These are phyloP conservation scores for Apiotrichum laibachii DNA, from an alignment of 1,284 basidiomycete species.

Conservation along the genomic window DNA sequence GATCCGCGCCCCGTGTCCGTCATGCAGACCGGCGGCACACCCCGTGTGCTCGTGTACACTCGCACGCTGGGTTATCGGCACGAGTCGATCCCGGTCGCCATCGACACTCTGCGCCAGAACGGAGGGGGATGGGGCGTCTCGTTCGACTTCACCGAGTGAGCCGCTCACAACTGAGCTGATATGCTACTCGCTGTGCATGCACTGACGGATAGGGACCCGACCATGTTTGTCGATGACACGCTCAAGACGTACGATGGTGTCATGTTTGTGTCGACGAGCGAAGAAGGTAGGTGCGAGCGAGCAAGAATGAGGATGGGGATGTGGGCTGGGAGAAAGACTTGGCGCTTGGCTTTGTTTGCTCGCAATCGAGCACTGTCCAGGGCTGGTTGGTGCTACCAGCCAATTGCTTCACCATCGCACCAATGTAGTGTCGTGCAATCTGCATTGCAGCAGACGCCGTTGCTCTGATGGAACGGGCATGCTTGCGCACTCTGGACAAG, in stretches of 20 bases:
- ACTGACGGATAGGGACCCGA: conserved; percentile 1
- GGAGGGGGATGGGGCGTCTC: conserved; percentile 52
- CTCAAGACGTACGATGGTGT: conserved; percentile 1
- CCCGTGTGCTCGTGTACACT: conserved; percentile 42
- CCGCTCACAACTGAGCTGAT: no score
- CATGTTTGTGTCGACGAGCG: conserved; percentile 6
- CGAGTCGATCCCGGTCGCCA: conserved; percentile 73
- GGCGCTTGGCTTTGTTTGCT: background rate
- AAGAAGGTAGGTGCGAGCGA: conserved; percentile 1
- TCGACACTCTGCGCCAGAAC: conserved; percentile 55
- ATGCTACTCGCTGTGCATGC: background rate
- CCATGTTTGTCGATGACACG: background rate
- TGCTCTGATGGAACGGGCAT: no score
- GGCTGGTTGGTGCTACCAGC: no score
- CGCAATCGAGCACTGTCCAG: no score
- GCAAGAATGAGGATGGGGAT: background rate
- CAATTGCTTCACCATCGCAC: no score
- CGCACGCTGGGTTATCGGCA: conserved; percentile 57
- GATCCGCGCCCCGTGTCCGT: background rate
- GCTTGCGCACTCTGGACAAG: no score
- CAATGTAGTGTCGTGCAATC: no score
- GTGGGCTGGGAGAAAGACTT: background rate
- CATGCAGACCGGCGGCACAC: conserved; percentile 4
- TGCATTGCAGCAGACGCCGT: no score
- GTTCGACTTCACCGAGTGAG: conserved; percentile 64